Conservation (phyloP, 441 rosid genomes). For the Breynia disticha region DNA sequence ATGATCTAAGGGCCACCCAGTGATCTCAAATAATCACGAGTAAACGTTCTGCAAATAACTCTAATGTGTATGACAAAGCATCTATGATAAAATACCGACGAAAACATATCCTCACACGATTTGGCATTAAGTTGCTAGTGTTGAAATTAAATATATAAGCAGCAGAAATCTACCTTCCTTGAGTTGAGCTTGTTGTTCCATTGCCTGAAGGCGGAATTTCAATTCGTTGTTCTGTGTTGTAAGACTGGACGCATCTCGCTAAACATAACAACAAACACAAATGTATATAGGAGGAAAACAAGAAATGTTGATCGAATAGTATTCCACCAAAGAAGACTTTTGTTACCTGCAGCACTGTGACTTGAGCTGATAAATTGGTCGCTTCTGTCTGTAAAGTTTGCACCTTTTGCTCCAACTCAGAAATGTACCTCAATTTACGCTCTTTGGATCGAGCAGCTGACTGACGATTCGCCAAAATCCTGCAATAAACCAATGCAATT, state of each 20-base stretch:
- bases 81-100: no score
- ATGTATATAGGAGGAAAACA: background rate
- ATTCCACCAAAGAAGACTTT: background rate
- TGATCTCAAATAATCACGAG: no score
- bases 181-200: constrained; percentile 52
- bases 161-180: constrained; percentile 32
- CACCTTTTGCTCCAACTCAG: constrained; percentile 53
- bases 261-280: background rate
- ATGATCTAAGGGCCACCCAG: no score
- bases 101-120: no score
- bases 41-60: no score
- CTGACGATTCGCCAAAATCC: constrained; percentile 56
- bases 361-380: constrained; percentile 46
- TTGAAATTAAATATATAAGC: background rate
- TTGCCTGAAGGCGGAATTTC: constrained; percentile 49
- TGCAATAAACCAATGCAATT: constrained; percentile 8
- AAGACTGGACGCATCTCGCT: constrained; percentile 40
- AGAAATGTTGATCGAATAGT: background rate
- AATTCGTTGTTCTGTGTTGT: constrained; percentile 43
- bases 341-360: constrained; percentile 39
- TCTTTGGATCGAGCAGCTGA: constrained; percentile 63
- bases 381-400: constrained; percentile 53
- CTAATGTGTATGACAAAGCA: no score
- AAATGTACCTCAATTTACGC: constrained; percentile 42
- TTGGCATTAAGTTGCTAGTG: background rate